Evolutionary conservation across 768 basidiomycete genomes (phyloP).

Genomic region (Trametes elegans): DNA sequence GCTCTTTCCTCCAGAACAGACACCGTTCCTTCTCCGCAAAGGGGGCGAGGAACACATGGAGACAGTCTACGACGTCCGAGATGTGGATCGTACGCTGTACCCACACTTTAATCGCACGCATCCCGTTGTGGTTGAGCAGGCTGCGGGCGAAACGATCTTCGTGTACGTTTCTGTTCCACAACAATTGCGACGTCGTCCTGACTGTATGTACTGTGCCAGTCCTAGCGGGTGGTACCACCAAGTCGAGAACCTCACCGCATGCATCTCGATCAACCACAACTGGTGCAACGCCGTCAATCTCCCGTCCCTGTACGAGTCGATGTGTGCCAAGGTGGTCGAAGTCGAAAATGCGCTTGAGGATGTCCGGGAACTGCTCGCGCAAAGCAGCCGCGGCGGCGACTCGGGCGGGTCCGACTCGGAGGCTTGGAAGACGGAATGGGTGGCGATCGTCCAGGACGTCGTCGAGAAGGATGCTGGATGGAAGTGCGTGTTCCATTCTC

Average conservation of each 20-base stretch:
- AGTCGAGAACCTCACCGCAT: slow-evolving; percentile 31
- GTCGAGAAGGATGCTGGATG: slow-evolving; percentile 33
- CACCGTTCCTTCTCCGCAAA: slow-evolving; percentile 21
- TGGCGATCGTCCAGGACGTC: slow-evolving; percentile 28
- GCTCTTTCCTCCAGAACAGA: slow-evolving; percentile 29
- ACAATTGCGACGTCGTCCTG: too few species aligned
- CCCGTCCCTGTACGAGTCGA: slow-evolving; percentile 27
- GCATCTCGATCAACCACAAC: slow-evolving; percentile 33
- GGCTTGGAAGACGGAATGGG: slow-evolving; percentile 26
- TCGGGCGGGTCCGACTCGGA: neutral
- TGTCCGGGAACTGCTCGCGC: slow-evolving; percentile 24
- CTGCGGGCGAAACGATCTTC: slow-evolving; percentile 29
- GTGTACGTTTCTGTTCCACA: slow-evolving; percentile 24
- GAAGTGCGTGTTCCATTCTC: slow-evolving; percentile 22
- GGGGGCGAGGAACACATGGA: slow-evolving; percentile 18
- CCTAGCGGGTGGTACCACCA: slow-evolving; percentile 33
- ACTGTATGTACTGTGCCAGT: slow-evolving; percentile 12
- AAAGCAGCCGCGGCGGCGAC: too few species aligned
- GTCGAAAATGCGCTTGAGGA: slow-evolving; percentile 31
- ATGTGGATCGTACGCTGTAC: slow-evolving; percentile 17
- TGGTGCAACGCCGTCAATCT: slow-evolving; percentile 33
- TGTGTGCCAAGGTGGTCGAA: slow-evolving; percentile 29
- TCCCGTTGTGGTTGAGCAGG: slow-evolving; percentile 27
- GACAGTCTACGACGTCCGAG: slow-evolving; percentile 24
- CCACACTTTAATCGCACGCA: slow-evolving; percentile 16